Evolutionary conservation across 208 protist genomes (phyloP), one percentile per base, ranked within the genome.

Genomic region (Trichomonas vaginalis): DNA sequence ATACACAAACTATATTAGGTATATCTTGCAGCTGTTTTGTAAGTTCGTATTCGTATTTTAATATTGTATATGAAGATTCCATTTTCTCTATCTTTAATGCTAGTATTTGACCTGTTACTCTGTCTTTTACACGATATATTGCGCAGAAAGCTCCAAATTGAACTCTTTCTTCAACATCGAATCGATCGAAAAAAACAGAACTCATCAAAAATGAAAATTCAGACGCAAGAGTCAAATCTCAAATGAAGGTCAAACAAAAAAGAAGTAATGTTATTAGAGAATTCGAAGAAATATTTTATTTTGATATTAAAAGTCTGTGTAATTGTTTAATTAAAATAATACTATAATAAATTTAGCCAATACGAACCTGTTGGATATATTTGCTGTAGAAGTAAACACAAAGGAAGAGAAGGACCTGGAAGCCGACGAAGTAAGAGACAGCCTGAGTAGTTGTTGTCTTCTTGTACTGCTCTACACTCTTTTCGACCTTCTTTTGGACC

Each of bases 381-480:
- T 92, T 92, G 45, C 45, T 92, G 45, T 92, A 92, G n/a, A 92
- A 92, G 27, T 92, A 92, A 47, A 92, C 45, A 39, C 86, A 92
- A 51, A 92, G 86, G 86, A 92, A 92, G 12, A 92, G 46, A 37
- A 92, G 32, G 27, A 92, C 45, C 37, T 92, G 86, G 45, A 92
- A 92, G n/a, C 86, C 86, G 17, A 92, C 35, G 15, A 92, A 92
- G 27, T 92, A 92, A 8, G 86, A 51, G 14, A 92, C 32, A 39
- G 86, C 86, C 45, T 92, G 86, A 51, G 86, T 51, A 39, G 86
- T 92, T 35, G 86, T 51, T 51, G 86, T 51, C 45, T 51, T 92
- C 45, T 92, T 92, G 45, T 92, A 92, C 45, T 92, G 86, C 8
- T 45, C 86, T 39, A 92, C 86, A 39, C 40, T 27, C 27, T 40